A percentile compares a stretch with the other conserved stretches of the same genome.
These are phyloP conservation scores for Sugiyamaella smithiae DNA, from an alignment of 805 yeast species.

Conservation along the genomic window DNA sequence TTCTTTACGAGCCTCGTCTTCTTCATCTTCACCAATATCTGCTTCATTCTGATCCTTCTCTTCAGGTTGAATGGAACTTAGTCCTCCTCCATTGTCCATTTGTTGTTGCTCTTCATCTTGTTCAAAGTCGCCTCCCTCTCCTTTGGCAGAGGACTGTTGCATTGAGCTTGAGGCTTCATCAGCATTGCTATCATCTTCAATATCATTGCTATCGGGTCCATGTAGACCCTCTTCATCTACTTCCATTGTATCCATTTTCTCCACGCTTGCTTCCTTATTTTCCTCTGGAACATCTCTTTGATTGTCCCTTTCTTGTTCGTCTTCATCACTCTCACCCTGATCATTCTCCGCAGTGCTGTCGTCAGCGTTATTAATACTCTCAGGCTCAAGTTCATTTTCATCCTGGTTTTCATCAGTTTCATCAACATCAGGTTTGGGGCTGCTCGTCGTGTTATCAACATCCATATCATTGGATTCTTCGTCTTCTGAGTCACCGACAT, in stretches of 20 bases:
- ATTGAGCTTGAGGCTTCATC: slow-evolving; percentile 29
- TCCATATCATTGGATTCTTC: slow-evolving; percentile 28
- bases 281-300: slow-evolving; percentile 2
- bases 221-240: slow-evolving; percentile 66
- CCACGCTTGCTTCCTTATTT: slow-evolving; percentile 23
- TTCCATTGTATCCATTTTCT: slow-evolving; percentile 35
- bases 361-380: slow-evolving; percentile 35
- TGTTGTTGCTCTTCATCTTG: slow-evolving; percentile 79
- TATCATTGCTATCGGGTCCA: slow-evolving; percentile 64
- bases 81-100: slow-evolving; percentile 81
- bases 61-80: slow-evolving; percentile 84
- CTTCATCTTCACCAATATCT: slow-evolving; percentile 59
- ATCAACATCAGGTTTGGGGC: slow-evolving; percentile 33
- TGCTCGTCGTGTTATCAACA: slow-evolving; percentile 29
- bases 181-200: slow-evolving; percentile 52
- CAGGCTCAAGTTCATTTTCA: slow-evolving; percentile 26
- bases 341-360: slow-evolving; percentile 31
- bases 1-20: slow-evolving; percentile 46
- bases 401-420: slow-evolving; percentile 35
- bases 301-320: slow-evolving; percentile 18
- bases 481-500: slow-evolving; percentile 27
- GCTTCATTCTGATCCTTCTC: slow-evolving; percentile 55
- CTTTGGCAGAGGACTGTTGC: slow-evolving; percentile 44
- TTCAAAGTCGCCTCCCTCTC: slow-evolving; percentile 58
- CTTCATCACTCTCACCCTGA: slow-evolving; percentile 28